Percentiles rank a stretch among this genome's conserved stretches.
phyloP scores from a whole-genome alignment of 306 rosid genomes.

The Trifolium subterraneum region DNA sequence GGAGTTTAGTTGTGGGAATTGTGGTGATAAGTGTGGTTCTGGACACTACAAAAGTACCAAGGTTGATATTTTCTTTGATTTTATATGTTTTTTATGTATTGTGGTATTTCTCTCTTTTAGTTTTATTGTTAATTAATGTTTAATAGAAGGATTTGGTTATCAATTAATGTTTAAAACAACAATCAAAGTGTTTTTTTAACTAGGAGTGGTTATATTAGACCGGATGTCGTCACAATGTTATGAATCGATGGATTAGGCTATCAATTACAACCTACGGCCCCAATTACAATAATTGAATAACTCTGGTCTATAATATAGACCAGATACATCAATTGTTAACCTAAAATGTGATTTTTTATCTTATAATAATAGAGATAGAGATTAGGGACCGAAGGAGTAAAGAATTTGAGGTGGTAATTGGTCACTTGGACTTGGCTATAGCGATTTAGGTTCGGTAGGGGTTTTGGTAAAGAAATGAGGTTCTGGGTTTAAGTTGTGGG shows the following conservation, averaged over 20 bases:
- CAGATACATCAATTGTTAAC: no score
- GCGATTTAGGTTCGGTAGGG: slow-evolving; percentile 11
- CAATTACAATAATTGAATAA: no score
- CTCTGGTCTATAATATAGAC: no score
- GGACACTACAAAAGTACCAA: slow-evolving; percentile 57
- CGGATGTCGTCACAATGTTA: background rate
- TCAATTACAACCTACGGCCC: no score
- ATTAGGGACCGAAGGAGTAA: no score
- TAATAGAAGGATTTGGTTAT: background rate
- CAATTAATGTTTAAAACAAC: background rate
- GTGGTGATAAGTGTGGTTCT: slow-evolving; percentile 63
- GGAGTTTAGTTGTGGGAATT: slow-evolving; percentile 65
- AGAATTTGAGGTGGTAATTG: background rate
- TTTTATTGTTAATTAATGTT: background rate
- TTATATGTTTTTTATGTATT: background rate
- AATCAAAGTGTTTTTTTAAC: background rate
- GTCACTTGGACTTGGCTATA: background rate
- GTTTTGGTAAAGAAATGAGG: background rate
- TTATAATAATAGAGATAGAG: no score
- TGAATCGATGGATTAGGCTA: background rate
- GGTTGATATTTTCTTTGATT: slow-evolving; percentile 50
- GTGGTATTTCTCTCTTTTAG: background rate
- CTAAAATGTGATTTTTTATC: no score
- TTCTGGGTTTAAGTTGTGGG: background rate
- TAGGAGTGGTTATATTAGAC: background rate